Percentiles rank a stretch among this genome's conserved stretches.
Conservation (phyloP, 2,329 filamentous ascomycete species). For the Lasiodiplodia sp. region DNA sequence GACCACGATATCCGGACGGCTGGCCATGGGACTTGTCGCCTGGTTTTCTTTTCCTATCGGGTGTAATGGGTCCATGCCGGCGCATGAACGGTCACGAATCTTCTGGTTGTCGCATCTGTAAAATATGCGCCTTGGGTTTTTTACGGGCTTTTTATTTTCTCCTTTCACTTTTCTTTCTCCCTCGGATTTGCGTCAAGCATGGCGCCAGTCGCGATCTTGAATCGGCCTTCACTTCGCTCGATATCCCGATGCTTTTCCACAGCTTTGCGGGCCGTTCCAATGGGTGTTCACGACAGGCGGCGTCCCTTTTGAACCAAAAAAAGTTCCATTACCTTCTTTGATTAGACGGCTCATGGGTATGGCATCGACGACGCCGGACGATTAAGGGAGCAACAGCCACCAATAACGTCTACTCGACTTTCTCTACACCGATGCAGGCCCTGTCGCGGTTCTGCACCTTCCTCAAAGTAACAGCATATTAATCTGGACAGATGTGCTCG, state of each 20-base stretch:
- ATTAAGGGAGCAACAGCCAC: conserved; percentile 8
- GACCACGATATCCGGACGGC: conserved; percentile 30
- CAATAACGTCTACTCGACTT: conserved; percentile 15
- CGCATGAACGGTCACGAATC: conserved; percentile 28
- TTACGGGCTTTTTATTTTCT: conserved; percentile 24
- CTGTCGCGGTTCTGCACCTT: conserved; percentile 14
- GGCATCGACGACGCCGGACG: conserved; percentile 23
- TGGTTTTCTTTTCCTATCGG: conserved; percentile 28
- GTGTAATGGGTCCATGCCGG: conserved; percentile 30
- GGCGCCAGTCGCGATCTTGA: conserved; percentile 28
- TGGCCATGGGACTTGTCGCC: conserved; percentile 26
- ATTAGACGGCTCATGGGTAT: conserved; percentile 28
- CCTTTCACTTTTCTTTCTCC: conserved; percentile 12
- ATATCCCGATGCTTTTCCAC: conserved; percentile 27
- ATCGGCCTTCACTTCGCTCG: conserved; percentile 30
- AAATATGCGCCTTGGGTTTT: conserved; percentile 30
- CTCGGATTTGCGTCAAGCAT: conserved; percentile 21
- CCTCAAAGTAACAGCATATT: conserved; percentile 23
- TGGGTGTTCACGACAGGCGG: conserved; percentile 23
- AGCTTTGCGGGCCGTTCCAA: conserved; percentile 24
- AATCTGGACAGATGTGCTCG: conserved; percentile 15
- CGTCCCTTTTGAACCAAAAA: conserved; percentile 25
- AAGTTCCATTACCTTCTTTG: conserved; percentile 30
- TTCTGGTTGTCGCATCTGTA: conserved; percentile 31
- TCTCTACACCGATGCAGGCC: conserved; percentile 1